phyloP scores from a whole-genome alignment of 169 alveolate species.

The Plasmodium gonderi region DNA sequence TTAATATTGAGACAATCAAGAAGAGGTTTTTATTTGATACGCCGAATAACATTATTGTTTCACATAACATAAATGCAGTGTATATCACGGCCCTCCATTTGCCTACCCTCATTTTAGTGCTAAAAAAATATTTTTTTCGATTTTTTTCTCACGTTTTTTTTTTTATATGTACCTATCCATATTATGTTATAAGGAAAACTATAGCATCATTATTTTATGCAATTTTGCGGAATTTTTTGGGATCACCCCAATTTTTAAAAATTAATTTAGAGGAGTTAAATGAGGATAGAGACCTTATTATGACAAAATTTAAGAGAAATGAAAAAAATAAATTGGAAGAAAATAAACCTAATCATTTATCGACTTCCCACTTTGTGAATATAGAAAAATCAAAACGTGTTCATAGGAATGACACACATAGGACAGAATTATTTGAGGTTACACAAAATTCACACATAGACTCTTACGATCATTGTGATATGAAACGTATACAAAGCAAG shows the following conservation, averaged over 20 bases:
- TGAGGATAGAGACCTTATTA: constrained; percentile 5
- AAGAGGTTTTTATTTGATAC: constrained; percentile 35
- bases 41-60: constrained; percentile 43
- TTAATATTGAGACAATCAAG: constrained; percentile 45
- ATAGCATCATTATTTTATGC: constrained; percentile 58
- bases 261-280: constrained; percentile 8
- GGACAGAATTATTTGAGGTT: neutral
- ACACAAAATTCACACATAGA: neutral
- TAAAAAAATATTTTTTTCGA: constrained; percentile 41
- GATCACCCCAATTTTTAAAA: neutral
- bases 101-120: constrained; percentile 36
- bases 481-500: constrained; percentile 13
- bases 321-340: neutral
- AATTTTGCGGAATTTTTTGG: constrained; percentile 24
- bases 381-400: neutral
- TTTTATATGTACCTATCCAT: constrained; percentile 73
- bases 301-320: neutral
- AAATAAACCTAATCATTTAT: neutral
- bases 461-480: constrained; percentile 6
- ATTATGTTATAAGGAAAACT: constrained; percentile 49
- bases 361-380: neutral
- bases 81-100: constrained; percentile 39
- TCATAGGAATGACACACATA: neutral
- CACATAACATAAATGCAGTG: constrained; percentile 70
- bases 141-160: constrained; percentile 72